phyloP scores from a whole-genome alignment of 371 early-diverging fungal genomes.

The Mucor saturninus region DNA sequence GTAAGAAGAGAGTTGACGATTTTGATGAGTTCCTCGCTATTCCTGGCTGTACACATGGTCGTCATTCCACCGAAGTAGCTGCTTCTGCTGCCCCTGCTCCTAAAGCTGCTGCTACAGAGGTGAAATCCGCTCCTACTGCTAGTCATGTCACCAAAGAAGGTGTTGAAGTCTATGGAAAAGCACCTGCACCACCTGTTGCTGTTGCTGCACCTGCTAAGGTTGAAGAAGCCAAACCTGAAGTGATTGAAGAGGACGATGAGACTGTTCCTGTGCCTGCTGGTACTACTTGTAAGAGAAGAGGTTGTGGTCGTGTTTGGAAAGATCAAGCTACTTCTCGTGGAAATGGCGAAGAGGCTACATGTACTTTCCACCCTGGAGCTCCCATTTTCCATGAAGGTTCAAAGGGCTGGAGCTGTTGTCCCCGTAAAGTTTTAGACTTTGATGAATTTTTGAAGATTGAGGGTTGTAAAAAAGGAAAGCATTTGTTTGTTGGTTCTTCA shows the following conservation, averaged over 20 bases:
- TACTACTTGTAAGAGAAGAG: slow-evolving; percentile 84
- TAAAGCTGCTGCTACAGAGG: slow-evolving; percentile 13
- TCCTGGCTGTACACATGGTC: slow-evolving; percentile 74
- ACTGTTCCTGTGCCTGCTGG: slow-evolving; percentile 73
- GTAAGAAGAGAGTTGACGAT: slow-evolving; percentile 85
- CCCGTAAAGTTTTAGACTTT: slow-evolving; percentile 92
- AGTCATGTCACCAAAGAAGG: slow-evolving; percentile 39
- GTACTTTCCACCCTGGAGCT: slow-evolving; percentile 86
- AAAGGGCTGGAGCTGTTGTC: slow-evolving; percentile 92
- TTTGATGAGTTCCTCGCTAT: slow-evolving; percentile 94
- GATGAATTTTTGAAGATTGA: slow-evolving; percentile 95
- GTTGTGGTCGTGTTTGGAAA: slow-evolving; percentile 76
- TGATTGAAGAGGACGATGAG: slow-evolving; percentile 74
- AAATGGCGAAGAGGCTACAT: slow-evolving; percentile 60
- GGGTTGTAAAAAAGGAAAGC: slow-evolving; percentile 87
- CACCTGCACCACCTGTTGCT: slow-evolving; percentile 21
- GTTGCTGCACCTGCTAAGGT: slow-evolving; percentile 22
- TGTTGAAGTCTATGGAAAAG: slow-evolving; percentile 48
- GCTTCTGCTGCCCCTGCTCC: slow-evolving; percentile 23
- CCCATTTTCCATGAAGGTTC: slow-evolving; percentile 94
- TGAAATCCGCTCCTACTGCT: slow-evolving; percentile 21
- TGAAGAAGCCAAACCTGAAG: slow-evolving; percentile 29
- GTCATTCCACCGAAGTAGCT: slow-evolving; percentile 63
- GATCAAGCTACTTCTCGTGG: slow-evolving; percentile 69
- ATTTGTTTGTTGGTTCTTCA: slow-evolving; percentile 75